Base-by-base conservation (phyloP, 352 stramenopile species). In the Phytophthora melonis region DNA sequence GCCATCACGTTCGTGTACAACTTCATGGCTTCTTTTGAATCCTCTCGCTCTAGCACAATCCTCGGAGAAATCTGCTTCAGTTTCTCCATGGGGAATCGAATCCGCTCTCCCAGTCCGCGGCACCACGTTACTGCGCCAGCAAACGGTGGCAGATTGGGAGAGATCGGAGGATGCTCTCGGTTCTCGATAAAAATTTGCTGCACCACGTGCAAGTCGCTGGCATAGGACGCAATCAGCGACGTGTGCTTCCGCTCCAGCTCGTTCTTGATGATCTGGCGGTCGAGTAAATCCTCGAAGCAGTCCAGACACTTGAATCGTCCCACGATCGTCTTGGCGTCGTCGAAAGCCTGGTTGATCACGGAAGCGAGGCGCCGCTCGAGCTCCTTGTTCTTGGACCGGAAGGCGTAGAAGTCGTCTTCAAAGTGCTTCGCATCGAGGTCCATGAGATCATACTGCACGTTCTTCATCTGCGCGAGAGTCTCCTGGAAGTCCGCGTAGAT, bases 61-160 rank as follows among this genome's bases (percentile, higher is more conserved):
- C 87, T 84, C 1, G 91, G 83, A 3, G 83, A 89, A 34, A 97
- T 93, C 34, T 86, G 77, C 54, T 89, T 87, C 7, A 98, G 68
- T 65, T 97, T 97, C 43, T 88, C 74, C 90, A 98, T 97, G 1
- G 94, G 95, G 30, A 96, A 87, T 36, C 85, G 79, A n/a, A 98
- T 93, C 7, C 95, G 79, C 36, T 98, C 91, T 0, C 81, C 78
- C 30, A 98, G 73, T 0, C 93, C 92, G 27, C 89, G 89, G 19
- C 90, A 96, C 95, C 94, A 98, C 18, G 88, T 93, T n/a, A 98
- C 83, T 7, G 93, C 89, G 8, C 94, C 94, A 16, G 94, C 90
- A 69, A 95, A 97, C 1, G 94, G 95, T 0, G 95, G 94, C 3
- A 98, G 68, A 63, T 98, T 98, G 2, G 78, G 78, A n/a, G 86